phyloP scores from a whole-genome alignment of 805 yeast species.

The Metschnikowia lochheadii region DNA sequence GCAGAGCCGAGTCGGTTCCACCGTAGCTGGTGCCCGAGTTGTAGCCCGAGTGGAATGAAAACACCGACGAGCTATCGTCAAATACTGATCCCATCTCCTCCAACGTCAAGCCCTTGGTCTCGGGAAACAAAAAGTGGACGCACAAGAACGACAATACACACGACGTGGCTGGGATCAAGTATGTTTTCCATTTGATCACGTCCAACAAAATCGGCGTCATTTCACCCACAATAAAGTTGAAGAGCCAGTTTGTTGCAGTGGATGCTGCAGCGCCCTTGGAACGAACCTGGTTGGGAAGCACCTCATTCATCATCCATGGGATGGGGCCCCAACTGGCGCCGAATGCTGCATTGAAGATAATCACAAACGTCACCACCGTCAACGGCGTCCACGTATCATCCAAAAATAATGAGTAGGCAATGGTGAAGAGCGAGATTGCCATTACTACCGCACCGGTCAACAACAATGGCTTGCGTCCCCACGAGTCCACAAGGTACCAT shows the following conservation, averaged over 20 bases:
- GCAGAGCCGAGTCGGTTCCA: constrained; percentile 11
- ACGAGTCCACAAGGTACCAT: constrained; percentile 82
- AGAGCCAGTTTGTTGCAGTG: constrained; percentile 91
- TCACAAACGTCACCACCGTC: constrained; percentile 70
- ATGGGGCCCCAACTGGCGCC: constrained; percentile 95
- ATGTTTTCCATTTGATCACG: constrained; percentile 70
- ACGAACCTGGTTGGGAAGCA: constrained; percentile 76
- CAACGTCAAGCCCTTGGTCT: constrained; percentile 80
- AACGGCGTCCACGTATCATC: constrained; percentile 52
- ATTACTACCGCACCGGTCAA: constrained; percentile 74
- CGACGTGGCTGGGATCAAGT: constrained; percentile 74
- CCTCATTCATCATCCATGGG: constrained; percentile 90
- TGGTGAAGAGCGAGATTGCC: constrained; percentile 65
- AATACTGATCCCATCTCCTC: constrained; percentile 92
- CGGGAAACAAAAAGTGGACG: constrained; percentile 76
- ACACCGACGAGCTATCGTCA: constrained; percentile 52
- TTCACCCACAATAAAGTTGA: constrained; percentile 88
- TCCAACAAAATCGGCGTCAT: constrained; percentile 85
- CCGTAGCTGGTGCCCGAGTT: constrained; percentile 12
- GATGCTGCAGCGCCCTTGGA: constrained; percentile 89
- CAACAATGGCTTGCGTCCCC: constrained; percentile 89
- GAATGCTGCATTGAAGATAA: constrained; percentile 76
- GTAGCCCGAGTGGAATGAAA: constrained; percentile 38
- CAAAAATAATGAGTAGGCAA: constrained; percentile 50
- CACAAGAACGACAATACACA: constrained; percentile 70